Evolutionary conservation across 371 early-diverging fungal species (phyloP).

Genomic region (Rhizomucor pusillus): DNA sequence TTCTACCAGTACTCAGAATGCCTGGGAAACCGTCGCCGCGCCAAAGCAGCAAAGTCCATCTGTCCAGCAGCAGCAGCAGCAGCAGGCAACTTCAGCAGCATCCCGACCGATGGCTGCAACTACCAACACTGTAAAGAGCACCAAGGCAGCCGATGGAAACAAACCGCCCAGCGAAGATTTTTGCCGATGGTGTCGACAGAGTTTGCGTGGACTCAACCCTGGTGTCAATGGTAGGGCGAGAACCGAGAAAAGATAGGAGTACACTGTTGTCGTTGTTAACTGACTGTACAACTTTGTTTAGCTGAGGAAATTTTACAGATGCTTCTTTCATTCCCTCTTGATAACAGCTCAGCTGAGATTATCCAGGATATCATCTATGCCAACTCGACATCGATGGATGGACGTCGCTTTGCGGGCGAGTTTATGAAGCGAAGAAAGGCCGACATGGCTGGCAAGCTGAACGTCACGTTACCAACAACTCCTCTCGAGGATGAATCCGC

Average conservation of each 20-base stretch:
- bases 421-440: constrained; percentile 77
- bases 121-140: constrained; percentile 16
- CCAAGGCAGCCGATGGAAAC: constrained; percentile 24
- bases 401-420: constrained; percentile 78
- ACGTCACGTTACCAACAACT: constrained; percentile 29
- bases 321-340: constrained; percentile 75
- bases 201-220: constrained; percentile 61
- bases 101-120: constrained; percentile 19
- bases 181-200: constrained; percentile 70
- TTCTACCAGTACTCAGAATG: constrained; percentile 10
- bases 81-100: constrained; percentile 11
- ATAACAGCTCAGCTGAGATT: constrained; percentile 70
- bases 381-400: constrained; percentile 70
- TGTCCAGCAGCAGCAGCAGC: constrained; percentile 5
- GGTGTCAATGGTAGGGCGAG: constrained; percentile 56
- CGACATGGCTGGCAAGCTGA: constrained; percentile 58
- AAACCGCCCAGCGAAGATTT: constrained; percentile 72
- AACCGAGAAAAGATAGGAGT: not conserved
- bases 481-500: constrained; percentile 21
- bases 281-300: constrained; percentile 2
- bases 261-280: not conserved
- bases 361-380: constrained; percentile 81
- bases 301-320: constrained; percentile 76
- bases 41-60: constrained; percentile 15
- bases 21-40: constrained; percentile 33